Base-by-base conservation (phyloP, 192 early-diverging fungal genomes). In the Funneliformis geosporum region DNA sequence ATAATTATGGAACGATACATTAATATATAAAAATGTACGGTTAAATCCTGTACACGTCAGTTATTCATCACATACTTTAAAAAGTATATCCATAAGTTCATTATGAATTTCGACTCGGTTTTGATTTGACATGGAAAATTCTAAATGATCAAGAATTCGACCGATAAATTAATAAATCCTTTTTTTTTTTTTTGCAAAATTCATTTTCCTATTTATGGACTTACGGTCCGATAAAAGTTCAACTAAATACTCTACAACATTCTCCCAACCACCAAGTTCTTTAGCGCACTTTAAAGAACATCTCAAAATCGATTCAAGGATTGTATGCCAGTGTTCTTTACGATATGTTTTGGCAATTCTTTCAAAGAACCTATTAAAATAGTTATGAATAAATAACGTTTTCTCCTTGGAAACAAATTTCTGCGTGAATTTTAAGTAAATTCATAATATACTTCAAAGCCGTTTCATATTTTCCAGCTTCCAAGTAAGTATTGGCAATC, bases 321-420 rank as follows among this genome's bases (percentile, higher is more conserved):
- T 87, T 27, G 82, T 75, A 72, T 85, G 84, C 96, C 96, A 97
- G 43, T 84, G 81, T 80, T 97, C 96, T 79, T 96, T 96, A 5
- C 96, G 89, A 83, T 97, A 97, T 8, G 93, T 96, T 73, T 94
- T 95, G 62, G 87, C 90, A 69, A 97, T 97, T 4, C 96, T 83
- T 64, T 96, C 94, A 84, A 93, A 97, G 80, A 97, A 97, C 60
- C 88, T 92, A 67, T 4, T 39, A 5, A 14, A 47, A 55, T 14
- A 67, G 5, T 67, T 55, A 21, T 21, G 21, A 21, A 21, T 55
- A 16, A 50, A 5, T 16, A 50, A n/a, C 7, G 21, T 16, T 55
- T 55, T 55, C 14, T 55, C 50, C 18, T 33, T 55, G 16, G 6
- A 1, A 55, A 55, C 16, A 55, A 55, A 55, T 12, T 12, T 16